A percentile compares a stretch with the other conserved stretches of the same genome.
Conservation (phyloP, 768 basidiomycete genomes). For the Tylopilus balloui region DNA sequence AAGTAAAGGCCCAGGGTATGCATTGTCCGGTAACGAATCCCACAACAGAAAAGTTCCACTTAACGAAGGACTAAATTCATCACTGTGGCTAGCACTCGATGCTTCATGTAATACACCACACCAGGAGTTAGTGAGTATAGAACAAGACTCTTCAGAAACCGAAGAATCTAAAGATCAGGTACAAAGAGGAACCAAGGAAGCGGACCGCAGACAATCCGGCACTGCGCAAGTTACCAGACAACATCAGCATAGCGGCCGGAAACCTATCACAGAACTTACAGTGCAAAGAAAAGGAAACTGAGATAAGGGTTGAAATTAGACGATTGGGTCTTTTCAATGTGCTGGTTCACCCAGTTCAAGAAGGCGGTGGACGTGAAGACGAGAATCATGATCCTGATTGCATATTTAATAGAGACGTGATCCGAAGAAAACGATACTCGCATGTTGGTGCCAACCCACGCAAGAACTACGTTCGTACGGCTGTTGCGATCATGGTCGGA, state of each 20-base stretch:
- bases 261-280: constrained; percentile 34
- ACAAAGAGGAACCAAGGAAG: constrained; percentile 73
- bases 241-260: constrained; percentile 1
- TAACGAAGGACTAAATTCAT: neutral
- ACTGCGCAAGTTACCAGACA: constrained; percentile 31
- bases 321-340: constrained; percentile 47
- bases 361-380: constrained; percentile 77
- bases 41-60: neutral
- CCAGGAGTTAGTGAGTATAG: neutral
- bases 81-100: neutral
- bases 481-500: constrained; percentile 82
- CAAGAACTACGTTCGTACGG: constrained; percentile 78
- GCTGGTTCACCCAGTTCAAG: constrained; percentile 60
- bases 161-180: constrained; percentile 71
- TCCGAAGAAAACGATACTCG: constrained; percentile 29
- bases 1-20: constrained; percentile 13
- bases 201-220: constrained; percentile 79
- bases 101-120: constrained; percentile 6
- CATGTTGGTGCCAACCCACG: constrained; percentile 87
- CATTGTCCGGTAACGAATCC: constrained; percentile 8
- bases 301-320: constrained; percentile 86
- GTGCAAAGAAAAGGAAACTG: constrained; percentile 69
- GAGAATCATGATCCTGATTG: constrained; percentile 58
- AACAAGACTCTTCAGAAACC: constrained; percentile 41
- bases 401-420: neutral